Conservation (phyloP, 1,139 yeast genomes). For the Yamadazyma atmosphaerica region DNA sequence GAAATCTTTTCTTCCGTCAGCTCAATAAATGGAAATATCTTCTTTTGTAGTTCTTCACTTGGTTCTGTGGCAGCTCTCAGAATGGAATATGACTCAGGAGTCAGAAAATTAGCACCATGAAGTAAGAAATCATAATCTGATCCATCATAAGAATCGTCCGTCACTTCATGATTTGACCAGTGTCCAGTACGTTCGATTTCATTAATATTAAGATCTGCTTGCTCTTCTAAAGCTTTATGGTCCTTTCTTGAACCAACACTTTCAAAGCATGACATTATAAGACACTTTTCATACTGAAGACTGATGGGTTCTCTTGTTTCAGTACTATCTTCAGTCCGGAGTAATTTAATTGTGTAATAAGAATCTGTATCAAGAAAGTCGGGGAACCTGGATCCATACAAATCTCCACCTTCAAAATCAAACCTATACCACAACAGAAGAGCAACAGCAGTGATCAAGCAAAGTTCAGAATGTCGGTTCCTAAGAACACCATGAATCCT, state of each 20-base stretch:
- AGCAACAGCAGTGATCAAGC: constrained; percentile 8
- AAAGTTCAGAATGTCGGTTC: constrained; percentile 2
- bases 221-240: constrained; percentile 5
- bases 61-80: constrained; percentile 6
- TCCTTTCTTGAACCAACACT: constrained; percentile 1
- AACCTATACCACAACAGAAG: constrained; percentile 8
- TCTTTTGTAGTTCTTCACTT: constrained; percentile 3
- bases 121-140: constrained; percentile 6
- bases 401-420: constrained; percentile 6
- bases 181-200: constrained; percentile 8
- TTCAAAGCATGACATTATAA: neutral
- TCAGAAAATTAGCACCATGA: constrained; percentile 4
- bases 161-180: constrained; percentile 5
- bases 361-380: constrained; percentile 2
- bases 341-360: constrained; percentile 4
- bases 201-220: constrained; percentile 3
- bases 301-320: neutral
- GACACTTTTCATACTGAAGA: neutral
- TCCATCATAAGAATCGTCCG: constrained; percentile 2
- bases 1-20: neutral
- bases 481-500: constrained; percentile 2
- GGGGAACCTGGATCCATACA: neutral
- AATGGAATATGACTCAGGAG: constrained; percentile 5
- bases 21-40: constrained; percentile 12
- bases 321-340: neutral